phyloP scores from a whole-genome alignment of 306 rosid species.

The Alnus rubra region DNA sequence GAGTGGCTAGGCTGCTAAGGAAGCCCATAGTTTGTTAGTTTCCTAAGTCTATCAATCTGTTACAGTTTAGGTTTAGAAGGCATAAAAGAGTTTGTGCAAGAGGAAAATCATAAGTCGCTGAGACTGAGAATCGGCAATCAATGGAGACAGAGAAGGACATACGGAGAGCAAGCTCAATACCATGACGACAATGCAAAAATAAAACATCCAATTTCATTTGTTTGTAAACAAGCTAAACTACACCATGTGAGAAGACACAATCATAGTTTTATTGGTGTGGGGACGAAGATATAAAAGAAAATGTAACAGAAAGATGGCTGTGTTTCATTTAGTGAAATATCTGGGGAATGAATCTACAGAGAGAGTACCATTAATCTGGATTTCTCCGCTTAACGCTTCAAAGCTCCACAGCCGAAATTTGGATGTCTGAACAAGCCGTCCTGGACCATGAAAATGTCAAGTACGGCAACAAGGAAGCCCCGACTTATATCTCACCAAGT shows the following conservation, averaged over 20 bases:
- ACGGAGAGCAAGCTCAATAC: background rate
- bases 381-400: background rate
- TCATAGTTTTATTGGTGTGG: background rate
- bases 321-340: background rate
- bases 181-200: background rate
- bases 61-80: background rate
- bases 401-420: background rate
- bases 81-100: background rate
- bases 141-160: background rate
- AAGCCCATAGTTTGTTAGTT: background rate
- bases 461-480: background rate
- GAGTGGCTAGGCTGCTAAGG: background rate
- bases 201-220: no score
- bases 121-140: background rate
- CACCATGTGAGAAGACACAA: background rate
- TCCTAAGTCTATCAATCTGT: background rate
- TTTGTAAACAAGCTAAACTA: background rate
- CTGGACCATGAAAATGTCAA: slow-evolving; percentile 30
- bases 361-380: slow-evolving; percentile 11
- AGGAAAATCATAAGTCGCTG: background rate
- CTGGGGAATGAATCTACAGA: background rate
- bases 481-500: background rate
- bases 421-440: background rate
- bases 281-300: background rate
- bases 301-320: background rate